These are phyloP conservation scores for Multifurca ochricompacta DNA, from an alignment of 768 basidiomycete genomes.

Conservation along the genomic window DNA sequence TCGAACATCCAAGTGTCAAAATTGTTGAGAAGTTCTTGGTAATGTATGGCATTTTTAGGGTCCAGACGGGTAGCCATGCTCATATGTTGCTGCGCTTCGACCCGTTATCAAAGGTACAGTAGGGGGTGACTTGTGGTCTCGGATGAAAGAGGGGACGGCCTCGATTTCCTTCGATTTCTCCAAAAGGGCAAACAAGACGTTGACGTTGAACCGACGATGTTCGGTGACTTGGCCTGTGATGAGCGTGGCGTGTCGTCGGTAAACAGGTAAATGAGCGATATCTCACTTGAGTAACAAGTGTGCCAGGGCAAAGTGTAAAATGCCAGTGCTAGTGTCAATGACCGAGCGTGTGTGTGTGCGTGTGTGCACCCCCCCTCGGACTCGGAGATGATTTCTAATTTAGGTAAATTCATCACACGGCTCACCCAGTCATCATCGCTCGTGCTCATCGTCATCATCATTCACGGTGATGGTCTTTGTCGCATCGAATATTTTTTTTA, in stretches of 20 bases:
- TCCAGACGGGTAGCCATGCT: conserved; percentile 15
- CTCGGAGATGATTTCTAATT: too few species aligned
- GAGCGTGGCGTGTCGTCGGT: conserved; percentile 1
- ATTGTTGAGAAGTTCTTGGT: conserved; percentile 37
- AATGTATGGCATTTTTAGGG: conserved; percentile 24
- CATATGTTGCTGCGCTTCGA: conserved; percentile 6
- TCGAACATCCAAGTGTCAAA: conserved; percentile 96
- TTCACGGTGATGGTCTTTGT: too few species aligned
- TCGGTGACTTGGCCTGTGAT: not conserved
- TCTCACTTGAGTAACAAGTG: too few species aligned
- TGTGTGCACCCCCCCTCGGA: too few species aligned
- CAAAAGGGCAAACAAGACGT: too few species aligned
- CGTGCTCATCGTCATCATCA: too few species aligned
- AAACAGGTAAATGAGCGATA: not conserved
- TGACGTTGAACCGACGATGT: not conserved
- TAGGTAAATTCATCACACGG: too few species aligned
- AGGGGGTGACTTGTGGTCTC: not conserved
- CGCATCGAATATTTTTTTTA: too few species aligned
- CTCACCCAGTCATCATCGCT: too few species aligned
- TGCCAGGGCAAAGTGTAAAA: too few species aligned
- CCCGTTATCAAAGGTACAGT: conserved; percentile 1
- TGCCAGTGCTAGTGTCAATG: too few species aligned
- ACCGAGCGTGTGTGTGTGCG: too few species aligned
- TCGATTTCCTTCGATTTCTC: not conserved
- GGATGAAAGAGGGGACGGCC: conserved; percentile 16